phyloP scores from a whole-genome alignment of 345 rosid genomes.

The Psidium guajava region DNA sequence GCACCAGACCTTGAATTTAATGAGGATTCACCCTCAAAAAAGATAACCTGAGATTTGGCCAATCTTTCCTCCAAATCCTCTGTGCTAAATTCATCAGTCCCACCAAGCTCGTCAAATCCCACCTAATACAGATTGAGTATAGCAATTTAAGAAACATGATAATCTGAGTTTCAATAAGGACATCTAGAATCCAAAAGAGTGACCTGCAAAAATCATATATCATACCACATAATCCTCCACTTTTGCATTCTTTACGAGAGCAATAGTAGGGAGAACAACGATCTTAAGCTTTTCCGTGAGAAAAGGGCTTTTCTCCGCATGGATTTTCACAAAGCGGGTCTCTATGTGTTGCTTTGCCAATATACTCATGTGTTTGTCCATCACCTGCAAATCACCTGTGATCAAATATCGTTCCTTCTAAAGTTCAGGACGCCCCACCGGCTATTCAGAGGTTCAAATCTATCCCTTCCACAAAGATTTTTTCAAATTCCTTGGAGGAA shows the following conservation, averaged over 20 bases:
- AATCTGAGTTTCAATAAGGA: neutral
- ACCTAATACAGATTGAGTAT: slow-evolving; percentile 31
- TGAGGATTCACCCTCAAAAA: slow-evolving; percentile 79
- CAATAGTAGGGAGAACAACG: slow-evolving; percentile 87
- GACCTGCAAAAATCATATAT: neutral
- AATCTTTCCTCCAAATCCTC: slow-evolving; percentile 89
- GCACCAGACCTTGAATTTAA: slow-evolving; percentile 27
- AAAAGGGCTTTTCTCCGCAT: slow-evolving; percentile 99
- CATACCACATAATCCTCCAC: slow-evolving; percentile 96
- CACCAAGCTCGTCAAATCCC: slow-evolving; percentile 91
- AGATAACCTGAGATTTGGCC: slow-evolving; percentile 77
- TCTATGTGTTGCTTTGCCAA: slow-evolving; percentile 89
- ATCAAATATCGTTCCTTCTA: neutral
- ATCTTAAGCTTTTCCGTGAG: slow-evolving; percentile 92
- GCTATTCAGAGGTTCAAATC: neutral
- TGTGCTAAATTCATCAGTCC: slow-evolving; percentile 89
- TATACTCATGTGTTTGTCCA: slow-evolving; percentile 83
- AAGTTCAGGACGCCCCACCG: neutral
- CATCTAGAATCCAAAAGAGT: neutral
- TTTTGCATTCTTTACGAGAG: slow-evolving; percentile 89
- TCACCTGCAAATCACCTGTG: slow-evolving; percentile 44
- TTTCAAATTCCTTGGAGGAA: neutral
- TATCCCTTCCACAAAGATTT: neutral
- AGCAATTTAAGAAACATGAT: neutral
- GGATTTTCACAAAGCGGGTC: slow-evolving; percentile 86